Evolutionary conservation across 129 eudicot genomes (phyloP).

Genomic region (Saposhnikovia divaricata): DNA sequence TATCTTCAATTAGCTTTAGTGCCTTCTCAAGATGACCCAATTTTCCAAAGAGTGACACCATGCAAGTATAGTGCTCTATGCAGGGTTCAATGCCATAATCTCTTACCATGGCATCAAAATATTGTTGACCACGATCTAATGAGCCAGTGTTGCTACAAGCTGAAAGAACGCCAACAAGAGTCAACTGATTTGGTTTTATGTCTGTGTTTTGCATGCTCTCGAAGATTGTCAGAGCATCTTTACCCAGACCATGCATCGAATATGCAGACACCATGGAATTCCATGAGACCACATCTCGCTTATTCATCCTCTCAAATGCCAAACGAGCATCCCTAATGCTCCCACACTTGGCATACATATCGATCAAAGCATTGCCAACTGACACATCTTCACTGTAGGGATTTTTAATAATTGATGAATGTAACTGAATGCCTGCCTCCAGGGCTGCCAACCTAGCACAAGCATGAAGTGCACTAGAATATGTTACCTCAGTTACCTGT

Average conservation of each 20-base stretch:
- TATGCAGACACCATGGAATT: constrained; percentile 10
- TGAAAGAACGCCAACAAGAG: constrained; percentile 8
- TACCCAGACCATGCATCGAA: constrained; percentile 8
- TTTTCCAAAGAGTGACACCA: constrained; percentile 11
- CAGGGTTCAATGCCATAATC: constrained; percentile 13
- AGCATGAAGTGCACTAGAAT: constrained; percentile 13
- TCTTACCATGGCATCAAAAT: neutral
- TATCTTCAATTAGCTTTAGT: constrained; percentile 6
- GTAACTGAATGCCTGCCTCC: constrained; percentile 9
- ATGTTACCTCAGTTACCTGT: constrained; percentile 5
- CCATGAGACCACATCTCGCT: constrained; percentile 8
- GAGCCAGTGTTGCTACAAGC: constrained; percentile 11
- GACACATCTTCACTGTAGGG: constrained; percentile 2
- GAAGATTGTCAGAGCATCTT: constrained; percentile 6
- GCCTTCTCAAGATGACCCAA: constrained; percentile 13
- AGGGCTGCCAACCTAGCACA: constrained; percentile 12
- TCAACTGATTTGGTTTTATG: constrained; percentile 7
- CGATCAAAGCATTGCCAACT: constrained; percentile 9
- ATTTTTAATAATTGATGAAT: neutral
- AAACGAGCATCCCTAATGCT: constrained; percentile 11
- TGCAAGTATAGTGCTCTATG: constrained; percentile 12
- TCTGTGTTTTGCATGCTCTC: constrained; percentile 1
- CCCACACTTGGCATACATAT: constrained; percentile 16
- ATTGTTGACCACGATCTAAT: constrained; percentile 8
- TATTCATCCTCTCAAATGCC: constrained; percentile 6